These are phyloP conservation scores for Solanum piurae DNA, from an alignment of 257 asterid genomes.

Conservation along the genomic window DNA sequence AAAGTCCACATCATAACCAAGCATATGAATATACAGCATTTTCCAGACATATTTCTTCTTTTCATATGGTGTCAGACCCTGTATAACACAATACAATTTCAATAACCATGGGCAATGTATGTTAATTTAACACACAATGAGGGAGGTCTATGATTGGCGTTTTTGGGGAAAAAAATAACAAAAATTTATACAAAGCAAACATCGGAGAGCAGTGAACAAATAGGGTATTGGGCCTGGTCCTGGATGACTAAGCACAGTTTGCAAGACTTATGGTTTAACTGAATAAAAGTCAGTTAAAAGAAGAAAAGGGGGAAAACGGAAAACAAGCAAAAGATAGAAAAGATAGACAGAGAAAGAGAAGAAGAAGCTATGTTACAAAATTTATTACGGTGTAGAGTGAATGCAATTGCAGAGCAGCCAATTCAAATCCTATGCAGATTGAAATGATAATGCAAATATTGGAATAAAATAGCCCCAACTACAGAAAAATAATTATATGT, in stretches of 20 bases:
- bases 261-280: not conserved
- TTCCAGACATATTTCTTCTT: slow-evolving; percentile 99
- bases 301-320: not conserved
- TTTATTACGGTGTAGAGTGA: not conserved
- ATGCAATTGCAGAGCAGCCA: not conserved
- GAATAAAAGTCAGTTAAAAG: not conserved
- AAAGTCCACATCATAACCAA: slow-evolving; percentile 98
- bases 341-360: not conserved
- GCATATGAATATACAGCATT: slow-evolving; percentile 97
- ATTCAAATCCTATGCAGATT: not conserved
- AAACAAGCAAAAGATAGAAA: not conserved
- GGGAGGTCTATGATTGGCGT: not conserved
- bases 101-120: not conserved
- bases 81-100: slow-evolving; percentile 10
- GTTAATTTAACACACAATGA: not conserved
- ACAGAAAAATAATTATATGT: not conserved
- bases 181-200: not conserved
- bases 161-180: not conserved
- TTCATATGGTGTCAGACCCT: slow-evolving; percentile 89
- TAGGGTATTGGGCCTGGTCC: not conserved
- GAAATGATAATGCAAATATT: not conserved
- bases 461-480: not conserved
- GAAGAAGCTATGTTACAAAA: not conserved
- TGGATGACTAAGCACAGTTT: not conserved
- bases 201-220: not conserved